phyloP scores from a whole-genome alignment of 75 land plant genomes.

The Azolla pinnata region DNA sequence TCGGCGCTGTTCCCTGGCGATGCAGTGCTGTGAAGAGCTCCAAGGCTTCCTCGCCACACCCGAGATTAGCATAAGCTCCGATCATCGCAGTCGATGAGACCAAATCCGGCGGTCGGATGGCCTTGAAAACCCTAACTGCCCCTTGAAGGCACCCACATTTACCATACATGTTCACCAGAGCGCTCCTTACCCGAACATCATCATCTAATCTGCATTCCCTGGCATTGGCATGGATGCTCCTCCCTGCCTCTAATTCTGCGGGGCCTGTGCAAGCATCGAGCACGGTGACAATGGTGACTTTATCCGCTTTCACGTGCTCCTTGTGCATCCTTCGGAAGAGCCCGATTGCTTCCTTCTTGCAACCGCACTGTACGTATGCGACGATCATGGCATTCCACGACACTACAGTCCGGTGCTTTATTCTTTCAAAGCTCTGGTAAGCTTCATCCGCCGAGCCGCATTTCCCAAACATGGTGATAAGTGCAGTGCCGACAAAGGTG shows the following conservation, averaged over 20 bases:
- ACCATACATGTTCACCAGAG: constrained; percentile 22
- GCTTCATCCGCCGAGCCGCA: constrained; percentile 37
- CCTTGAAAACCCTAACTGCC: constrained; percentile 29
- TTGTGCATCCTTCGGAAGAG: constrained; percentile 11
- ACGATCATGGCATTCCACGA: constrained; percentile 59
- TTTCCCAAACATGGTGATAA: constrained; percentile 55
- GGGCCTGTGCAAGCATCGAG: constrained; percentile 13
- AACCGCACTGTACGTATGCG: constrained; percentile 32
- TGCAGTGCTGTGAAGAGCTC: constrained; percentile 31
- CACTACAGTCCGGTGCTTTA: constrained; percentile 37
- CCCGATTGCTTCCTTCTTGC: constrained; percentile 34
- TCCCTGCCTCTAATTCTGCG: constrained; percentile 13
- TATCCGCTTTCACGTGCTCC: constrained; percentile 1
- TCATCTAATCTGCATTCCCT: constrained; percentile 9
- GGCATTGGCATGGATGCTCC: constrained; percentile 13
- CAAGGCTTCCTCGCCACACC: constrained; percentile 33
- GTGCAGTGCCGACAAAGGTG: constrained; percentile 37
- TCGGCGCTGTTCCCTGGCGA: constrained; percentile 30
- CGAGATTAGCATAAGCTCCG: constrained; percentile 27
- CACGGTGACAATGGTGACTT: constrained; percentile 9
- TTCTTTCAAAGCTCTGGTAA: constrained; percentile 37
- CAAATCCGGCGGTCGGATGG: constrained; percentile 30
- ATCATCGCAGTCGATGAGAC: constrained; percentile 44
- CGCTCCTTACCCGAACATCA: constrained; percentile 14
- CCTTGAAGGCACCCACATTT: constrained; percentile 22